Conservation (phyloP, 2,329 filamentous ascomycete species). For the Pseudogymnoascus pannorum region DNA sequence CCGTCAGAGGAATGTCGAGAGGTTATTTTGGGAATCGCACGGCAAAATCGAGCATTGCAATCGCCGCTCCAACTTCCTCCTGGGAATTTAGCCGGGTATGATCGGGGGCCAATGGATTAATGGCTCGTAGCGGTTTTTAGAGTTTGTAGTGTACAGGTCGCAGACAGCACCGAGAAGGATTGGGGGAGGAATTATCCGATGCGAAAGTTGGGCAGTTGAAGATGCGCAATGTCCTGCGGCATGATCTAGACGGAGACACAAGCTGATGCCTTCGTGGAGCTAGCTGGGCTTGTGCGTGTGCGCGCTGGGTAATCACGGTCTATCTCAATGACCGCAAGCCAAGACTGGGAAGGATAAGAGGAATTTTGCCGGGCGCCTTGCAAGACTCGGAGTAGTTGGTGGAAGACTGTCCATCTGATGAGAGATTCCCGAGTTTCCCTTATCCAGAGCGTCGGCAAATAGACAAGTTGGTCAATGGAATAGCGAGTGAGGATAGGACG, state of each 20-base stretch:
- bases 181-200: constrained; percentile 1
- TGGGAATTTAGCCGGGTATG: neutral
- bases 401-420: constrained; percentile 3
- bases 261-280: neutral
- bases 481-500: neutral
- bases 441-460: constrained; percentile 2
- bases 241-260: neutral
- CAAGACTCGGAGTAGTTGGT: constrained; percentile 3
- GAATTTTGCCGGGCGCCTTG: constrained; percentile 5
- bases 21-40: constrained; percentile 1
- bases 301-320: neutral
- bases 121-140: neutral
- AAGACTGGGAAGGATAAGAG: neutral
- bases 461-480: neutral
- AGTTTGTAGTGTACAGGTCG: constrained; percentile 1
- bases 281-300: neutral
- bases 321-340: neutral
- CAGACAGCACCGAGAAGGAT: neutral
- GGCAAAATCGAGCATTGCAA: constrained; percentile 7
- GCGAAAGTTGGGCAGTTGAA: neutral
- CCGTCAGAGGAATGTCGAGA: neutral
- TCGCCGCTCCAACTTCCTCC: neutral
- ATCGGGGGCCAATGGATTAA: neutral
- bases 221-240: constrained; percentile 1
- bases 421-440: neutral